Evolutionary conservation across 129 eudicot species (phyloP).

Genomic region (Lonicera japonica): DNA sequence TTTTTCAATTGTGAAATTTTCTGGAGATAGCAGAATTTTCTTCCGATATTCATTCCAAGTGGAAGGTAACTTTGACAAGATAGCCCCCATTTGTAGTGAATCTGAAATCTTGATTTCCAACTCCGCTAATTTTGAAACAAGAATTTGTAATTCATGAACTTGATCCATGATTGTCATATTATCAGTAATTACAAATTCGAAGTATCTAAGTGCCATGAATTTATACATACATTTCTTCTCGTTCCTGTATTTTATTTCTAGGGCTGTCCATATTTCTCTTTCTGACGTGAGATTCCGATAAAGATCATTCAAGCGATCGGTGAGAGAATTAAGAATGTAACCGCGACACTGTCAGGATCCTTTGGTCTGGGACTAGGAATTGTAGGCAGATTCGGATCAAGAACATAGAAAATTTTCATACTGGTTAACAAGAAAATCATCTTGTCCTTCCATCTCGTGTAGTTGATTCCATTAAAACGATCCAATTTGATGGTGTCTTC

Average conservation of each 20-base stretch:
- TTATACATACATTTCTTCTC: conserved; percentile 8
- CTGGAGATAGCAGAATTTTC: background rate
- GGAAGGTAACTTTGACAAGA: conserved; percentile 7
- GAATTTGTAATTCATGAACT: conserved; percentile 10
- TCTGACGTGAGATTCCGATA: background rate
- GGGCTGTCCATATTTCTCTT: conserved; percentile 7
- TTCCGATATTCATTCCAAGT: background rate
- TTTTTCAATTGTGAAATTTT: background rate
- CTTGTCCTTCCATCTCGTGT: conserved; percentile 1
- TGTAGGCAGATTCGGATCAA: background rate
- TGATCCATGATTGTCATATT: conserved; percentile 2
- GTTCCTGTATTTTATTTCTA: background rate
- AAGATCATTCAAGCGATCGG: conserved; percentile 5
- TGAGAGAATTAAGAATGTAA: conserved; percentile 4
- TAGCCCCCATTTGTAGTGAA: conserved; percentile 15
- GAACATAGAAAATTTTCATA: background rate
- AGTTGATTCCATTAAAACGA: conserved; percentile 15
- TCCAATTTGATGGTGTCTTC: background rate
- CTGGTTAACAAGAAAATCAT: background rate
- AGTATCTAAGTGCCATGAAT: conserved; percentile 7
- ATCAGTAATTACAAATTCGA: background rate
- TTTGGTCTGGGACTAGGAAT: background rate
- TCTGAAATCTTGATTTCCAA: background rate
- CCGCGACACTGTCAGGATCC: background rate
- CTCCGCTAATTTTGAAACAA: background rate